Base-by-base conservation (phyloP, 1,284 basidiomycete genomes). In the Trametes sp. region DNA sequence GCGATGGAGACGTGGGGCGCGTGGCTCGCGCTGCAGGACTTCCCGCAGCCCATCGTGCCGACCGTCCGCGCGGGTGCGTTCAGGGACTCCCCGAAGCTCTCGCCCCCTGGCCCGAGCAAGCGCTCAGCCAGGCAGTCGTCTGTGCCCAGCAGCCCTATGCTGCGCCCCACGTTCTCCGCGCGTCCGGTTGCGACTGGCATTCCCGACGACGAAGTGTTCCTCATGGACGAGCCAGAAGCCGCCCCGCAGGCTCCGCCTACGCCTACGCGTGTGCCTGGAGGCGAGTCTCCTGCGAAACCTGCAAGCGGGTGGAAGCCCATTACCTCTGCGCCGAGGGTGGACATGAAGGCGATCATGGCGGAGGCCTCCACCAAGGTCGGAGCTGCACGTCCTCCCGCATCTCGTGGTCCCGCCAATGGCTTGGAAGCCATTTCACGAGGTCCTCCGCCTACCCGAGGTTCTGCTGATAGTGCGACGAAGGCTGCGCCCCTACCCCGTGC, bases 311-410 rank as follows among this genome's bases (percentile, higher is more conserved):
- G 75, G 86, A 84, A 80, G 68, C 77, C 77, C 3, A 74, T 74
- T 44, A 75, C 78, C 0, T 59, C 70, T 16, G 66, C 72, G 69
- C 77, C 74, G 54, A 94, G 90, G 29, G 84, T 89, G 10, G 94
- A 97, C 72, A 88, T 98, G 81, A 89, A 92, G 68, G 81, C 86
- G 23, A 89, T 98, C 64, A 95, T 98, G 87, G 93, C 92, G 0
- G 93, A 95, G 73, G 86, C 87, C 0, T 85, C 86, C 45, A 77
- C 62, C 29, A 75, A 74, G 61, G 46, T 49, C 33, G n/a, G 31
- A n/a, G 10, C 52, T 21, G 8, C 54, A 13, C 49, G 44, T 28
- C 46, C 60, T 35, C 26, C 63, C 4, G 61, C 48, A 4, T 33
- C 63, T 16, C 56, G 61, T 19, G 57, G 49, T 11, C 52, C 65